These are phyloP conservation scores for Rhizophagus prolifer DNA, from an alignment of 192 early-diverging fungal genomes.

Conservation along the genomic window DNA sequence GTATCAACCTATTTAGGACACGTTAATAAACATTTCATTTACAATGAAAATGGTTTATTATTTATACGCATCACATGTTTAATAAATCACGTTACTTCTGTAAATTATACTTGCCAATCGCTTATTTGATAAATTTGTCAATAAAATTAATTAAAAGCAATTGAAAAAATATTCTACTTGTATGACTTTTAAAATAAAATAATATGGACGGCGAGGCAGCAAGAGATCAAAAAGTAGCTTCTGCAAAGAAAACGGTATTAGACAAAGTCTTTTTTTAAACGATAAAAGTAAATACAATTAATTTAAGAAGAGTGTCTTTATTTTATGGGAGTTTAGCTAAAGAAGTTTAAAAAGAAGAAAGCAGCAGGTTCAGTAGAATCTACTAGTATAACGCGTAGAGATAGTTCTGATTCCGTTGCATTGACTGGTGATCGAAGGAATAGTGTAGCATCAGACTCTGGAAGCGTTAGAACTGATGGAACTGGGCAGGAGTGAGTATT, in stretches of 20 bases:
- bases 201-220: conserved; percentile 8
- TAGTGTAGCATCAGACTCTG: conserved; percentile 16
- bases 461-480: conserved; percentile 8
- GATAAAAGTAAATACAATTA: too few species aligned
- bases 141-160: too few species aligned
- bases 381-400: not conserved
- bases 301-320: not conserved
- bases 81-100: too few species aligned
- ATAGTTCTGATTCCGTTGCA: not conserved
- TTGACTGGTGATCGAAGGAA: not conserved
- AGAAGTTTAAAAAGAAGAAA: conserved; percentile 30
- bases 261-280: not conserved
- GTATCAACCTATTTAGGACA: not conserved
- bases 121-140: too few species aligned
- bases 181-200: not conserved
- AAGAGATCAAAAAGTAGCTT: conserved; percentile 17
- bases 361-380: not conserved
- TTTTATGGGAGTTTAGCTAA: not conserved
- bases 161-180: too few species aligned
- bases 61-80: too few species aligned
- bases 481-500: not conserved
- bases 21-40: not conserved
- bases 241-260: conserved; percentile 26
- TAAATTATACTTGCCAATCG: too few species aligned
- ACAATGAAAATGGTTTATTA: too few species aligned